Evolutionary conservation across 768 basidiomycete genomes (phyloP).

Genomic region (Butyriboletus loyo): DNA sequence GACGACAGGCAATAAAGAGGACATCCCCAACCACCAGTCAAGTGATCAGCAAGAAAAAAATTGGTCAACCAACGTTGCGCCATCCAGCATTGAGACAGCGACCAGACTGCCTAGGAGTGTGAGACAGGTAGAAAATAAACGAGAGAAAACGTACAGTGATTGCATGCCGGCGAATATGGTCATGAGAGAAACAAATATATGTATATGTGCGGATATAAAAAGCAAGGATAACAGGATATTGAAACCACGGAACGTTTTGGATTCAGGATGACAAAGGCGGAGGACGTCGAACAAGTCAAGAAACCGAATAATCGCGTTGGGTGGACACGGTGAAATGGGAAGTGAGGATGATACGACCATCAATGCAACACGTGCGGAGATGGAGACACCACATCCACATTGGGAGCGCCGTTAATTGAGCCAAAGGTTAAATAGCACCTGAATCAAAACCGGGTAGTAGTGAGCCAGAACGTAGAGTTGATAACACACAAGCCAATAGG

Average conservation of each 20-base stretch:
- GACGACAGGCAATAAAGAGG: background rate
- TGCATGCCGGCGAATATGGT: background rate
- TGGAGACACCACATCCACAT: background rate
- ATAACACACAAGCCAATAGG: background rate
- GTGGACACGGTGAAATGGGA: background rate
- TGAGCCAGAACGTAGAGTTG: background rate
- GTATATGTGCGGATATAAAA: background rate
- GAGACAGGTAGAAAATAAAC: background rate
- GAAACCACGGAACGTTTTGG: background rate
- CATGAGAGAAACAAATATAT: background rate
- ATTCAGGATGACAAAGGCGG: background rate
- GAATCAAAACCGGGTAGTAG: background rate
- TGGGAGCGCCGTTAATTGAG: background rate
- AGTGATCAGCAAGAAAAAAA: background rate
- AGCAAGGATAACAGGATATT: background rate
- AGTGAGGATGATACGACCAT: background rate
- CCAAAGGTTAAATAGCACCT: background rate
- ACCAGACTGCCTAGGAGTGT: constrained; percentile 6
- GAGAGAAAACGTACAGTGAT: constrained; percentile 7
- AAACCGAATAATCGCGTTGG: background rate
- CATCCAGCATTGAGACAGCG: background rate
- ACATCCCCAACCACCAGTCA: background rate
- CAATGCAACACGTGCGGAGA: background rate
- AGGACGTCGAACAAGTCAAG: background rate
- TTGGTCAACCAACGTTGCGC: background rate